Base-by-base conservation (phyloP, 2,329 filamentous ascomycete species). In the Aspergillus tanneri region DNA sequence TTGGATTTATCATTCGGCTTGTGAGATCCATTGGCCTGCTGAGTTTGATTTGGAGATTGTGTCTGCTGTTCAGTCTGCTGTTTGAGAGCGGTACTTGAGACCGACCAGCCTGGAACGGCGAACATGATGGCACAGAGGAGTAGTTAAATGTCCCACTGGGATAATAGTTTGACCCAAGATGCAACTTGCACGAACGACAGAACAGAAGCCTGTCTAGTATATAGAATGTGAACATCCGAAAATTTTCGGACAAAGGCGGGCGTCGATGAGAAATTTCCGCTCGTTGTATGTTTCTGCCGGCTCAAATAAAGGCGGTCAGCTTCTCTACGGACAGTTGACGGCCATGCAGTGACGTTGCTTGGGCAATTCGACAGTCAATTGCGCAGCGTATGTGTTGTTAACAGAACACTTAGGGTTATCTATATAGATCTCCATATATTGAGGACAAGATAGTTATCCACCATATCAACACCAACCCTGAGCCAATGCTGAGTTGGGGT, bases 41-140 rank as follows among this genome's bases (percentile, higher is more conserved):
- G 66, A 43, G 76, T 68, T 14, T 77, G 77, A 67, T 91, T 87
- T 19, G 83, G 72, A 66, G 82, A 79, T 48, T 86, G 79, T 42
- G 86, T 81, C 14, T 65, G 63, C 52, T 63, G 63, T 52, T 78
- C 74, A 14, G 75, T 79, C 71, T 96, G 89, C 23, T 82, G 72
- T 70, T 89, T 90, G 55, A 95, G 81, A 43, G 74, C 75, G 57
- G 84, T 81, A 53, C 85, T 80, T 47, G 88, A 83, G 27, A 96
- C 78, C 30, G 89, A 89, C 91, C 92, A 96, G 59, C 93, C 93
- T 63, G 88, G 88, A 23, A 97, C 91, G 8, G 90, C 86, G 70
- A 97, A 97, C 92, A 97, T 71, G 52, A 25, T 58, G 47, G 42
- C n/a, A 38, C n/a, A 39, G 16, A 25, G 22, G 10, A 43, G 9